Conservation (phyloP, 345 rosid species). For the Eucalyptus fibrosa region DNA sequence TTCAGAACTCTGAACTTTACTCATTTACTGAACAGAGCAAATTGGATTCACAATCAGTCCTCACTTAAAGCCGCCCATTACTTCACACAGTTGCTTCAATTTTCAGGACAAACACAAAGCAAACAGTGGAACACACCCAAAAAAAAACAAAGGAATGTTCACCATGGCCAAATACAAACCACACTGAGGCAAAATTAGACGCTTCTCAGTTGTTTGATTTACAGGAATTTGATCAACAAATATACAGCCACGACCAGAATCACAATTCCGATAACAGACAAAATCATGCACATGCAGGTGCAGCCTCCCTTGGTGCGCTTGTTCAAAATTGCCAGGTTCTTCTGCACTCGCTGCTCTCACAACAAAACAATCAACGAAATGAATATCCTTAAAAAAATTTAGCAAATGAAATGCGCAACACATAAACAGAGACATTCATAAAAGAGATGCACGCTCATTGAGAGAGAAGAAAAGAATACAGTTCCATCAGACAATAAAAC, state of each 20-base stretch:
- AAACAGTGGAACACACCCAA: not conserved
- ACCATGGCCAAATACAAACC: not conserved
- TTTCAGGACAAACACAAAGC: not conserved
- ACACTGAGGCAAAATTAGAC: not conserved
- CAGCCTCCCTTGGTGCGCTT: constrained; percentile 90
- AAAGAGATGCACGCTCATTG: not conserved
- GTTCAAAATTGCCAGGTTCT: constrained; percentile 79
- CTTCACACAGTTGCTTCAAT: not conserved
- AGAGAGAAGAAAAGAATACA: not conserved
- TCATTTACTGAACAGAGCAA: not conserved
- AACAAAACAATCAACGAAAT: constrained; percentile 1
- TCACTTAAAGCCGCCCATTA: not conserved
- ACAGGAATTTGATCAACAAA: constrained; percentile 67
- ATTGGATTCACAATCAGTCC: not conserved
- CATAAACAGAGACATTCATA: not conserved
- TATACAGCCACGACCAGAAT: constrained; percentile 57
- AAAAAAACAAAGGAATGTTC: not conserved
- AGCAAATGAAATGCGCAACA: not conserved
- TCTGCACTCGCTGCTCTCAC: constrained; percentile 72
- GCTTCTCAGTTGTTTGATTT: not conserved
- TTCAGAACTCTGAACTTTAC: not conserved
- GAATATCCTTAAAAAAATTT: not conserved
- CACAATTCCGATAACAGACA: constrained; percentile 68
- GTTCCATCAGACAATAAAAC: not conserved
- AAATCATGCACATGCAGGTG: constrained; percentile 80